Base-by-base conservation (phyloP, 2,329 filamentous ascomycete species). In the Aspergillus quadricinctus region DNA sequence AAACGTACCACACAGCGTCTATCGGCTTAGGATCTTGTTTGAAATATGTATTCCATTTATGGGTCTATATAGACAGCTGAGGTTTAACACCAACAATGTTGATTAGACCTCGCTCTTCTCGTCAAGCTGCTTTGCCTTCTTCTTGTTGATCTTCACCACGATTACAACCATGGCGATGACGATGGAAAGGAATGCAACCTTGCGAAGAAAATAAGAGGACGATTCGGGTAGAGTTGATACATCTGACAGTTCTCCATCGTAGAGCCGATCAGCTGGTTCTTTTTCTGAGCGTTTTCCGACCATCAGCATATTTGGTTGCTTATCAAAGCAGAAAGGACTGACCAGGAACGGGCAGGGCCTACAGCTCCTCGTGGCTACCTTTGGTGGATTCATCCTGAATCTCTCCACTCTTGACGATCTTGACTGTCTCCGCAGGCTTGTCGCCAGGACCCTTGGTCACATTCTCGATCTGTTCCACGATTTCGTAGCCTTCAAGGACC, bases 291-390 rank as follows among this genome's bases (percentile, higher is more conserved):
- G 56, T 61, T 59, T 61, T 61, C 62, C 62, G 64, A 67, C 58
- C 54, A 72, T 74, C 72, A 73, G 72, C 63, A 67, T 66, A 64
- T 62, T 65, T 57, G 52, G 52, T 61, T 61, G 56, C 56, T 31
- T 56, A 49, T 35, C 51, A 49, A 55, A 61, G 62, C 57, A 70
- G 64, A 60, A 67, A 59, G 58, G 54, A 57, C 53, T 63, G 63
- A 61, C 62, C 55, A 58, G 61, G 55, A 55, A 54, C 61, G 62
- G 65, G 63, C 77, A 76, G 63, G 65, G 63, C 77, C 76, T 84
- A 87, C 69, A 87, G 82, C 78, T 87, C 85, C 72, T 80, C 81
- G 67, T 84, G 82, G 76, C 82, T 86, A 87, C 84, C 85, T 87
- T 87, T 83, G 60, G 59, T 59, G 29, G 68, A 68, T 52, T 63